Base-by-base conservation (phyloP, 768 basidiomycete genomes). In the Zangia roseola region DNA sequence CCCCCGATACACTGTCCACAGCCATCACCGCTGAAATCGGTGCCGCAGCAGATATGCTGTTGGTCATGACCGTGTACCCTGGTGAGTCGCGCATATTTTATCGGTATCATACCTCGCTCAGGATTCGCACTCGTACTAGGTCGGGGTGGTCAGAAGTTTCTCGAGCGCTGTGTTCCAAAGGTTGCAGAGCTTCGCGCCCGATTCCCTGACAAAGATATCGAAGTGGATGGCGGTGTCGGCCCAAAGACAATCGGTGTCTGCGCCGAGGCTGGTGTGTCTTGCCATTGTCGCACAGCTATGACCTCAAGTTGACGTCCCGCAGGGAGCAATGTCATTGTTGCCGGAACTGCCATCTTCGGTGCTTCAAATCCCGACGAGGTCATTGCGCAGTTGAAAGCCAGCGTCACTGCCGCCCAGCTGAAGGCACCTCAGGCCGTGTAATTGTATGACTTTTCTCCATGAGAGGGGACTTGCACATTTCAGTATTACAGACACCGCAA, bases 301-400 rank as follows among this genome's bases (percentile, higher is more conserved):
- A 5, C 16, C 12, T n/a, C 26, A 37, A 42, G 34, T 36, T 54
- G 24, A 58, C 20, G 13, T 16, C 33, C 4, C 49, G 8, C 56
- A 94, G 95, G 95, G 19, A 94, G 93, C 70, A 99, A 99, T 62
- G 94, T 99, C 56, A 92, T 98, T 45, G 97, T 99, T 24, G 94
- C 97, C 12, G 97, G 97, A 12, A 97, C 94, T 7, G 94, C 95
- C 6, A 88, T 99, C 52, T 98, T 98, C 62, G 81, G 79, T 35
- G 85, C 93, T 2, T 61, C 78, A n/a, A 76, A 84, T 59, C 89
- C 97, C 0, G 84, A 84, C 37, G 70, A 80, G 33, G 91, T 94
- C 40, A 97, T 97, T 43, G 59, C 77, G 36, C 63, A 74, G 8
- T 71, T 97, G 33, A 92, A 89, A 69, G 72, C 78, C 30, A 76